phyloP scores from a whole-genome alignment of 306 rosid genomes.

The Trifolium subterraneum region DNA sequence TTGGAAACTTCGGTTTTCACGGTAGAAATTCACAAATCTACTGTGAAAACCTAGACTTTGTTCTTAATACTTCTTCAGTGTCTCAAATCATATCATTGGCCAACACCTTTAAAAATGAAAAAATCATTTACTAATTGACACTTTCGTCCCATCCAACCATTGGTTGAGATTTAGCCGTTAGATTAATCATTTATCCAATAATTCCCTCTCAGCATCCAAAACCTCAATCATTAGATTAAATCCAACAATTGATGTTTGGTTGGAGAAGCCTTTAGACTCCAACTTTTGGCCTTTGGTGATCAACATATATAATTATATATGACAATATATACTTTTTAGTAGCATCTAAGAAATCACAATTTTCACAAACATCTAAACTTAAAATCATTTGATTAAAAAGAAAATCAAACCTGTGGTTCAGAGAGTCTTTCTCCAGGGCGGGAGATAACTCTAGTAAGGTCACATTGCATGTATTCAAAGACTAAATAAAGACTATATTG shows the following conservation, averaged over 20 bases:
- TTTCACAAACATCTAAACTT: neutral
- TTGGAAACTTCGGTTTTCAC: too few relatives aligned
- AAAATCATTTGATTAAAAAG: neutral
- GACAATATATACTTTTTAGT: neutral
- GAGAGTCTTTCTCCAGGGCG: conserved; percentile 59
- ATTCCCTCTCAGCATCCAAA: too few relatives aligned
- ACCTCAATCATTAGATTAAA: too few relatives aligned
- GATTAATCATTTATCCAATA: neutral
- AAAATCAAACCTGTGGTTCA: conserved; percentile 65
- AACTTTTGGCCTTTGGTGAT: neutral
- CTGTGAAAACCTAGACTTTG: too few relatives aligned
- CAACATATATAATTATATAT: neutral
- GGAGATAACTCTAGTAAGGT: conserved; percentile 64
- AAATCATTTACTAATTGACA: neutral
- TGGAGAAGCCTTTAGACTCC: neutral
- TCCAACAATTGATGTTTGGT: too few relatives aligned
- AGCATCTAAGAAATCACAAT: neutral
- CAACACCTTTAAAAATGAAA: too few relatives aligned
- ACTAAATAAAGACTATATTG: conserved; percentile 79
- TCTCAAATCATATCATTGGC: too few relatives aligned
- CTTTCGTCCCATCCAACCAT: neutral
- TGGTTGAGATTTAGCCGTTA: neutral
- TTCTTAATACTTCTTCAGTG: too few relatives aligned
- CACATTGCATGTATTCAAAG: conserved; percentile 62
- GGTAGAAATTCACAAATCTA: too few relatives aligned